These are phyloP conservation scores for Smittium mucronatum DNA, from an alignment of 371 early-diverging fungal genomes.

Conservation along the genomic window DNA sequence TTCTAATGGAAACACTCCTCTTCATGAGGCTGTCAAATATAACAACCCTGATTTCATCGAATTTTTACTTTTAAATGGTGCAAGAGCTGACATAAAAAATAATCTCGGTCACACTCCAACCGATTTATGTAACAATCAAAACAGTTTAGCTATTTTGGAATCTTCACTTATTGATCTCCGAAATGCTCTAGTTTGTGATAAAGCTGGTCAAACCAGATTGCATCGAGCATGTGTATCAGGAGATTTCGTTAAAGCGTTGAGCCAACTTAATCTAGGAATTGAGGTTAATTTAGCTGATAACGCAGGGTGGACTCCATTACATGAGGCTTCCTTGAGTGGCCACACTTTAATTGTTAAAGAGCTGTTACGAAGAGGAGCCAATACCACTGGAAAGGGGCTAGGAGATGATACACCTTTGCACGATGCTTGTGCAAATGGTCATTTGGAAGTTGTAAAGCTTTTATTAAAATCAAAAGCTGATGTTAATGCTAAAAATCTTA, in stretches of 20 bases:
- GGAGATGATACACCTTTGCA: conserved; percentile 67
- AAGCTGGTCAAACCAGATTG: conserved; percentile 37
- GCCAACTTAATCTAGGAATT: conserved; percentile 48
- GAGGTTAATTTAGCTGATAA: conserved; percentile 57
- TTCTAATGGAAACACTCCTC: conserved; percentile 32
- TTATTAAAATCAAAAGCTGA: conserved; percentile 56
- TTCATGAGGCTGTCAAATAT: conserved; percentile 38
- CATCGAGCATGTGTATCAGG: conserved; percentile 37
- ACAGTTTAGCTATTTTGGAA: conserved; percentile 20
- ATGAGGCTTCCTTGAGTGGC: conserved; percentile 61
- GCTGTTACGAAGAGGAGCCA: conserved; percentile 56
- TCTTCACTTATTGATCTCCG: conserved; percentile 19
- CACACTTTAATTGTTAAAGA: conserved; percentile 43
- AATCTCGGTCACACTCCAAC: conserved; percentile 30
- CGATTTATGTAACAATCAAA: conserved; percentile 26
- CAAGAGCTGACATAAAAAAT: conserved; percentile 29
- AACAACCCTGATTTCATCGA: conserved; percentile 31
- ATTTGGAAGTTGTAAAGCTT: conserved; percentile 44
- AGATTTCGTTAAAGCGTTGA: conserved; percentile 25
- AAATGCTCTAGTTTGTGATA: conserved; percentile 24
- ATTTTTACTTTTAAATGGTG: conserved; percentile 40
- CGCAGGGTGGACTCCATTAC: conserved; percentile 63
- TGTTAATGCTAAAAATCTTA: conserved; percentile 37
- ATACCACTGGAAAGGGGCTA: conserved; percentile 51
- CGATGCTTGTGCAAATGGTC: conserved; percentile 60